phyloP scores from a whole-genome alignment of 495 filamentous ascomycete genomes.

The Cairneyella variabilis region DNA sequence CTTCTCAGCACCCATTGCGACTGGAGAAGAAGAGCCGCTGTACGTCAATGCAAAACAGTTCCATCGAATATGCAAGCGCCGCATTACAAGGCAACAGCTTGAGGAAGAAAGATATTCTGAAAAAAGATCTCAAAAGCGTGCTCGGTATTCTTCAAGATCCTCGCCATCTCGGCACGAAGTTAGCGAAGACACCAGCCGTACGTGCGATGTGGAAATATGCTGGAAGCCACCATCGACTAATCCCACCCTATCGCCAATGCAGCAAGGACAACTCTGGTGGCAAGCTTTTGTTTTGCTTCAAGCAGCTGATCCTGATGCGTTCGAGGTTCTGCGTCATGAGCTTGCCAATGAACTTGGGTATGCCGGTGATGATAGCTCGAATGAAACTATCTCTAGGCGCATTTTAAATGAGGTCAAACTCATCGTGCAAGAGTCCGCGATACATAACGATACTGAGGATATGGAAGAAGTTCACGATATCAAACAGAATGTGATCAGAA shows the following conservation, averaged over 20 bases:
- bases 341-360: neutral
- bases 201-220: too few relatives aligned
- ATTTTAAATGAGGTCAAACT: neutral
- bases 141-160: neutral
- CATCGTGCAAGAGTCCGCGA: neutral
- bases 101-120: slow-evolving; percentile 65
- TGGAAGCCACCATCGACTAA: neutral
- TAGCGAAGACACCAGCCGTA: neutral
- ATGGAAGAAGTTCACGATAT: neutral
- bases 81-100: slow-evolving; percentile 85
- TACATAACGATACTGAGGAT: neutral
- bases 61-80: slow-evolving; percentile 87
- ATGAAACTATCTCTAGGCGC: neutral
- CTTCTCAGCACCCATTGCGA: too few relatives aligned
- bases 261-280: slow-evolving; percentile 7
- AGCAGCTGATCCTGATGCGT: neutral
- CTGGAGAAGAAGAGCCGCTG: slow-evolving; percentile 87
- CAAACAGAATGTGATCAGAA: neutral
- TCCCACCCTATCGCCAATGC: neutral
- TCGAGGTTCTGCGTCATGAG: neutral
- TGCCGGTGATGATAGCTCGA: too few relatives aligned
- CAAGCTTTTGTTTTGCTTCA: neutral
- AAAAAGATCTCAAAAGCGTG: neutral
- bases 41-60: slow-evolving; percentile 99
- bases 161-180: neutral